Base-by-base conservation (phyloP, 352 stramenopile species). In the Aphanomyces astaci region DNA sequence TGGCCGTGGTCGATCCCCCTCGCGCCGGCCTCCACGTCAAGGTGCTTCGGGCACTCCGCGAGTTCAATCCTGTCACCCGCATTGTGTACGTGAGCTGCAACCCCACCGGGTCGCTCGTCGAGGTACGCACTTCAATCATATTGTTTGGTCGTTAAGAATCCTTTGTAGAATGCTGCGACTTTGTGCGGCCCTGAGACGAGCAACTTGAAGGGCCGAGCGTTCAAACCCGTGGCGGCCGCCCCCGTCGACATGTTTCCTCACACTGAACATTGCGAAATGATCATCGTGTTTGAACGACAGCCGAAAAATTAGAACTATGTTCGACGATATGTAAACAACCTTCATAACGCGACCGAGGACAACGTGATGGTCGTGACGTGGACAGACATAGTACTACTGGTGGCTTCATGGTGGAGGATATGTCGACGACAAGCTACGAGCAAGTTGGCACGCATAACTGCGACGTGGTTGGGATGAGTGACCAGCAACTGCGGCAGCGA, bases 81-180 rank as follows among this genome's bases (percentile, higher is more conserved):
- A 88, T 98, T 64, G 86, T 99, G 24, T 99, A 99, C 74, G 96
- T 99, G 54, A 98, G 90, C 36, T 99, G 97, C 81, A 99, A 99
- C 80, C 97, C 97, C 19, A 98, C 93, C 1, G 94, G 90, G 40
- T 97, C 91, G 54, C 84, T 99, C 57, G 82, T 98, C 9, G 78
- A 93, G 7, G 90, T 69, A 69, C 19, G 25, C 2, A 0, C 15
- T n/a, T 15, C 4, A 36, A 7, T n/a, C 17, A 33, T 32, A 48
- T 63, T 63, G 7, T n/a, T 15, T 63, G 32, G n/a, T n/a, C n/a
- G n/a, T n/a, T n/a, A n/a, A n/a, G n/a, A 63, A 2, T 52, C 27
- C 4, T 63, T 28, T 27, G 10, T 64, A 64, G 67, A 84, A 94
- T 63, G 84, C 84, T 3, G 75, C 87, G 67, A 91, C 75, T 53